phyloP scores from a whole-genome alignment of 1,284 basidiomycete species.

The Tetrapyrgos nigripes region DNA sequence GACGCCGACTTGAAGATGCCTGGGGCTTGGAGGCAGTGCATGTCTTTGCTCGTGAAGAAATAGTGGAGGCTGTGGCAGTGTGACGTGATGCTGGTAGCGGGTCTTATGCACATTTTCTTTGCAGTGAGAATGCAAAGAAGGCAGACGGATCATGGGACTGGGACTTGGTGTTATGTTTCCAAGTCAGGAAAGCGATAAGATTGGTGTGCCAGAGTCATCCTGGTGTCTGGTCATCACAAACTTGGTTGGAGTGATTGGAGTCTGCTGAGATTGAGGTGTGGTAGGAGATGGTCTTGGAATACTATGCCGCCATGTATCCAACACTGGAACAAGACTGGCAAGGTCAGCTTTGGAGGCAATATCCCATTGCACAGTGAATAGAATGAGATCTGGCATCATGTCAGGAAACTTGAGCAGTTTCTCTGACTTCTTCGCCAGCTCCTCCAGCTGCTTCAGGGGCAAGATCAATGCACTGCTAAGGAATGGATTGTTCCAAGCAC shows the following conservation, averaged over 20 bases:
- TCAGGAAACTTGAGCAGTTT: conserved; percentile 4
- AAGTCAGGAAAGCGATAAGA: no score
- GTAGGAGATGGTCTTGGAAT: neutral
- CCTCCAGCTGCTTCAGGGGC: conserved; percentile 19
- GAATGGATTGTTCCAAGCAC: neutral
- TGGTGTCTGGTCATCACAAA: no score
- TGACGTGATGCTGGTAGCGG: no score
- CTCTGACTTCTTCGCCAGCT: conserved; percentile 5
- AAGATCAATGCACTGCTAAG: conserved; percentile 3
- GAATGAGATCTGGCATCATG: conserved; percentile 11
- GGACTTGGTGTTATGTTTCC: no score
- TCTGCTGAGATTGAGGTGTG: conserved; percentile 14
- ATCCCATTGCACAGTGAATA: conserved; percentile 13
- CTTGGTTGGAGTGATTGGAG: conserved; percentile 5
- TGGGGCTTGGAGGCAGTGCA: neutral
- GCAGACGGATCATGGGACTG: no score
- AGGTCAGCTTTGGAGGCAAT: conserved; percentile 9
- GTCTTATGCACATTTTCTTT: no score
- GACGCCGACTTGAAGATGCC: no score
- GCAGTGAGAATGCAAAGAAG: neutral
- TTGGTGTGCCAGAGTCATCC: no score
- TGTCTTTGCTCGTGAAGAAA: neutral
- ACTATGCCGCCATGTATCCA: conserved; percentile 10
- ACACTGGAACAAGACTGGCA: conserved; percentile 7
- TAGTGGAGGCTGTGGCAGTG: no score